Evolutionary conservation across 495 filamentous ascomycete genomes (phyloP), one percentile per base, ranked within the genome.

Genomic region (Penicillium alfredii): DNA sequence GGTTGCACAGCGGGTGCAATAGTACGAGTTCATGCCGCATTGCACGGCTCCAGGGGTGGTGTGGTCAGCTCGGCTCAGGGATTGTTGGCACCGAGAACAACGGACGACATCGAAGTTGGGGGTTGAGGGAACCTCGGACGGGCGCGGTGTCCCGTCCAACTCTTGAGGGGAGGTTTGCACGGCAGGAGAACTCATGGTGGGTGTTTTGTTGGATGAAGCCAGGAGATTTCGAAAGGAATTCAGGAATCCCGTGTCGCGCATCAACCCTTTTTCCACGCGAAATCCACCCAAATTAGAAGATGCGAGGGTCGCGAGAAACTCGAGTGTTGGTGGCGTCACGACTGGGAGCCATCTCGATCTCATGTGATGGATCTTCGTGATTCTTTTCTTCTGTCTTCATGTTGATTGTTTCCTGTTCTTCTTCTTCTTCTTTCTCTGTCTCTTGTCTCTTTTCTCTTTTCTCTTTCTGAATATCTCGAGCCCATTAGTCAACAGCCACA

Each of bases 1-100:
- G 33, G 71, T 71, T 12, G 83, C 82, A 56, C 82, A 88, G 18
- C 81, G 76, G 35, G 71, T 75, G 63, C 83, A 88, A 54, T 88
- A 88, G 58, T 86, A 88, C 34, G 83, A 80, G 48, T 86, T 86
- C 64, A 80, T 81, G 17, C 81, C 80, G 45, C 86, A 81, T 32
- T 75, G 74, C 5, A 88, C 76, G 55, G 79, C 80, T 11, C 75
- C 77, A 26, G 65, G 52, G n/a, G 59, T 55, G 6, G 60, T 51
- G 5, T 54, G 53, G 17, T 53, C 46, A 9, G 63, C 59, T 9
- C 72, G 32, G 30, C 64, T 69, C 48, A 73, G 59, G 3, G 67
- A 67, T 41, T 65, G 61, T 45, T 72, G 67, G 40, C 71, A 74
- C 0, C 69, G 52, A 8, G 68, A 73, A 44, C 71, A 74, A 14